Conservation (phyloP, 257 asterid genomes). For the Schizonepeta tenuifolia region DNA sequence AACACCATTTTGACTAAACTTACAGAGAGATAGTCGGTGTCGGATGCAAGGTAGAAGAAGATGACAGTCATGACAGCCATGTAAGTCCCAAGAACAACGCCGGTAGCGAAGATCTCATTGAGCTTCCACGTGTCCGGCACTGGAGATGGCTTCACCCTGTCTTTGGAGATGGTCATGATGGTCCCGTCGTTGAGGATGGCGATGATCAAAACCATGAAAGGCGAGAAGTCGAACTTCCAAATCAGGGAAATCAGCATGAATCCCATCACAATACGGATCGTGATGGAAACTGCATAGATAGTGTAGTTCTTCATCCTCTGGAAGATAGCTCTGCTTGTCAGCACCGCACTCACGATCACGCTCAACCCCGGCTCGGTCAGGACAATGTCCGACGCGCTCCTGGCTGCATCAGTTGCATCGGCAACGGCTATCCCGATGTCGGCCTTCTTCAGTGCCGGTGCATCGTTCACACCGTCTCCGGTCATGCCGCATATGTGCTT, state of each 20-base stretch:
- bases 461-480: slow-evolving; percentile 93
- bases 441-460: slow-evolving; percentile 87
- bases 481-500: slow-evolving; percentile 94
- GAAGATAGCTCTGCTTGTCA: slow-evolving; percentile 90
- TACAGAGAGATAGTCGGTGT: slow-evolving; percentile 73
- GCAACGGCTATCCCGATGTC: slow-evolving; percentile 93
- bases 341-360: slow-evolving; percentile 81
- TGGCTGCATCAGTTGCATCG: slow-evolving; percentile 90
- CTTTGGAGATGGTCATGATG: slow-evolving; percentile 95
- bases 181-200: slow-evolving; percentile 92
- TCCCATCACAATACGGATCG: slow-evolving; percentile 86
- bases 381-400: slow-evolving; percentile 88
- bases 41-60: slow-evolving; percentile 77
- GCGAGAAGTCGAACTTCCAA: slow-evolving; percentile 92
- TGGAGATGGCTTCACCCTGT: slow-evolving; percentile 87
- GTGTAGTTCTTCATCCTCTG: slow-evolving; percentile 95
- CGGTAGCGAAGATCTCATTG: slow-evolving; percentile 86
- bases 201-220: slow-evolving; percentile 89
- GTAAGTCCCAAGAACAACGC: slow-evolving; percentile 85
- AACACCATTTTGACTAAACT: not conserved
- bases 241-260: slow-evolving; percentile 87
- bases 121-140: slow-evolving; percentile 95
- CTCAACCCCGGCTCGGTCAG: slow-evolving; percentile 90
- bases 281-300: slow-evolving; percentile 87
- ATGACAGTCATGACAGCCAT: slow-evolving; percentile 75